phyloP scores from a whole-genome alignment of 176 grass and related monocot genomes.

The Musa acuminata region DNA sequence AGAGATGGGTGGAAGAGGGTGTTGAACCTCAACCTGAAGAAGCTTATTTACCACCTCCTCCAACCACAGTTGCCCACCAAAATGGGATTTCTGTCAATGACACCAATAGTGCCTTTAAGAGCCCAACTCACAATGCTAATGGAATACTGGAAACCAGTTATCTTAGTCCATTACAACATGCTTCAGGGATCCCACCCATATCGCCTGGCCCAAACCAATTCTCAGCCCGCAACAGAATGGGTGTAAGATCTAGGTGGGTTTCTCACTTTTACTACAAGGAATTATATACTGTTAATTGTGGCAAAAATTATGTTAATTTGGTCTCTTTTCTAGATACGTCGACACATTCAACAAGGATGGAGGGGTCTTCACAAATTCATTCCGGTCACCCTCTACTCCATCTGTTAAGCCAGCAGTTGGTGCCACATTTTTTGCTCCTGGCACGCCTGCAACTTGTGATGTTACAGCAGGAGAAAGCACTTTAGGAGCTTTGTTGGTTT shows the following conservation, averaged over 20 bases:
- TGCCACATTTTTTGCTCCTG: constrained; percentile 73
- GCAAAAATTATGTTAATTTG: too few species aligned
- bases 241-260: constrained; percentile 74
- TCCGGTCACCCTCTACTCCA: constrained; percentile 49
- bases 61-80: constrained; percentile 42
- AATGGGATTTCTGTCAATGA: constrained; percentile 49
- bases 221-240: constrained; percentile 58
- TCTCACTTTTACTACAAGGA: neutral
- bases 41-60: too few species aligned
- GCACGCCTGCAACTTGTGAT: constrained; percentile 18
- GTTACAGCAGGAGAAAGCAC: constrained; percentile 32
- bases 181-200: constrained; percentile 63
- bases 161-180: constrained; percentile 27
- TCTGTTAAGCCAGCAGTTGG: constrained; percentile 39
- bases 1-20: too few species aligned
- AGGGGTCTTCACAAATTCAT: constrained; percentile 33
- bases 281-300: neutral
- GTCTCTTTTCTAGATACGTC: constrained; percentile 53
- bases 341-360: constrained; percentile 90
- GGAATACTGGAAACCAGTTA: constrained; percentile 37
- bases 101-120: constrained; percentile 35
- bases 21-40: too few species aligned
- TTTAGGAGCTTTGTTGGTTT: constrained; percentile 26
- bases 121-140: constrained; percentile 31
- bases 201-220: constrained; percentile 83